phyloP scores from a whole-genome alignment of 164 flowering plant genomes.

The Kalanchoe fedtschenkoi region DNA sequence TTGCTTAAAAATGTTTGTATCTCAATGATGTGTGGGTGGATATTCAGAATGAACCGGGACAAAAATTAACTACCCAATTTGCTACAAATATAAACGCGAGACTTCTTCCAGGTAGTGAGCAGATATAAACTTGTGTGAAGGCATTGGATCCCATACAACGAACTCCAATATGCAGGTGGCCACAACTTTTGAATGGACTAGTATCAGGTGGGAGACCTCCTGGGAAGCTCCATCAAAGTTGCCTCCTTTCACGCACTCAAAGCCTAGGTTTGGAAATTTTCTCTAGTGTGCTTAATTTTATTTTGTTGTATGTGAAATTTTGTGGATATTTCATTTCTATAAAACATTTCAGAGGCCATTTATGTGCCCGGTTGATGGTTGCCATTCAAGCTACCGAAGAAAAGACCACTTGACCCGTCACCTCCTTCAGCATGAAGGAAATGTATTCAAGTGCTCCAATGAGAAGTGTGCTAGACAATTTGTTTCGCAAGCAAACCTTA shows the following conservation, averaged over 20 bases:
- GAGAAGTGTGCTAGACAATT: slow-evolving; percentile 46
- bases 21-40: too few relatives aligned
- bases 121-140: too few relatives aligned
- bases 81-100: too few relatives aligned
- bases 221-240: slow-evolving; percentile 93
- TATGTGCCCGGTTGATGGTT: slow-evolving; percentile 61
- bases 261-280: too few relatives aligned
- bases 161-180: slow-evolving; percentile 93
- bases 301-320: slow-evolving; percentile 35
- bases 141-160: slow-evolving; percentile 89
- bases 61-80: too few relatives aligned
- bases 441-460: slow-evolving; percentile 52
- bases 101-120: too few relatives aligned
- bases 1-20: too few relatives aligned
- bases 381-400: slow-evolving; percentile 61
- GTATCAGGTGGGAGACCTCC: slow-evolving; percentile 99
- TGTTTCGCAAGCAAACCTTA: slow-evolving; percentile 45
- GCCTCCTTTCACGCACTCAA: slow-evolving; percentile 86
- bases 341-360: slow-evolving; percentile 68
- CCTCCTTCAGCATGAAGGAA: slow-evolving; percentile 60
- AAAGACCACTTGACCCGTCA: slow-evolving; percentile 85
- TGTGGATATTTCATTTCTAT: slow-evolving; percentile 11
- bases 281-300: too few relatives aligned
- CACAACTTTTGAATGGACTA: slow-evolving; percentile 67
- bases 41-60: too few relatives aligned